Conservation (phyloP, 179 eudicot species). For the Nepenthes alata region DNA sequence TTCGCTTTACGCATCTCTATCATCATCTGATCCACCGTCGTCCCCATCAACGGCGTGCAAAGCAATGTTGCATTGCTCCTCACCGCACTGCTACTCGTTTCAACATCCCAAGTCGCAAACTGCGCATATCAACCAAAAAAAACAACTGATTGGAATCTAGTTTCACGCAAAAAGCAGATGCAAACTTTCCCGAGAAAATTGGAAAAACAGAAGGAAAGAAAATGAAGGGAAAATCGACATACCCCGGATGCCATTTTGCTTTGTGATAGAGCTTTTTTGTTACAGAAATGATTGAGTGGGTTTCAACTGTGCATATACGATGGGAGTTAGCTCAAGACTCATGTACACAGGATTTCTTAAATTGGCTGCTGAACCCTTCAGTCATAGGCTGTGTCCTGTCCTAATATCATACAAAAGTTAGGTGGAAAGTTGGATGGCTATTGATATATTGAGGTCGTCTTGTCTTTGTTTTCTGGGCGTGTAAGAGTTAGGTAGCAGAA, state of each 20-base stretch:
- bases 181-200: neutral
- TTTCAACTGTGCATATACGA: no score
- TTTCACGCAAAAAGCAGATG: neutral
- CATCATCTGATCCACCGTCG: constrained; percentile 17
- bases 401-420: no score
- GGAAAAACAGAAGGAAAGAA: neutral
- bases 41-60: constrained; percentile 22
- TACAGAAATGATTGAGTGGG: no score
- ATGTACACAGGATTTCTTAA: no score
- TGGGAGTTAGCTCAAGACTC: no score
- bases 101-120: constrained; percentile 4
- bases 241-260: neutral
- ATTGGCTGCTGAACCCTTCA: no score
- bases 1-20: constrained; percentile 15
- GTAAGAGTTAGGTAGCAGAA: no score
- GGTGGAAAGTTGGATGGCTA: no score
- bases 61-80: constrained; percentile 14
- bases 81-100: constrained; percentile 2
- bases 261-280: no score
- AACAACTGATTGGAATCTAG: neutral
- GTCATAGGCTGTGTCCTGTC: no score
- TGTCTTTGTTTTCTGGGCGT: no score
- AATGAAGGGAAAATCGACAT: neutral
- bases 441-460: no score
- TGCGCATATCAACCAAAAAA: neutral